Percentiles rank a stretch among this genome's conserved stretches.
phyloP scores from a whole-genome alignment of 495 filamentous ascomycete genomes.

The Xylaria sp. region DNA sequence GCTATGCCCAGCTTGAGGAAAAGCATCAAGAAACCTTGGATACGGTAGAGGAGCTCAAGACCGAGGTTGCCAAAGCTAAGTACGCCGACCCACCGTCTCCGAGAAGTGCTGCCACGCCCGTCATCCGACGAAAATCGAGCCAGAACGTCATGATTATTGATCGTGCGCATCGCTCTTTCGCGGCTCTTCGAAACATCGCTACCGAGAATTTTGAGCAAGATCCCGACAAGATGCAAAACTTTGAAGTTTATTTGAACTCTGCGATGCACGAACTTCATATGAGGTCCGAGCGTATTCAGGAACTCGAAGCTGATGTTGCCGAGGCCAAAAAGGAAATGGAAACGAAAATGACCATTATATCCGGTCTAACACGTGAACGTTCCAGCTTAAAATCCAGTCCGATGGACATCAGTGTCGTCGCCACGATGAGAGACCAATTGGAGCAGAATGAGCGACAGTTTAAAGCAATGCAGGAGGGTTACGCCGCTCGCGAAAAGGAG shows the following conservation, averaged over 20 bases:
- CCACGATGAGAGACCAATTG: constrained; percentile 84
- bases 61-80: constrained; percentile 79
- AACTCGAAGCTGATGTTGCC: constrained; percentile 84
- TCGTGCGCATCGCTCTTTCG: constrained; percentile 90
- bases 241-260: constrained; percentile 88
- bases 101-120: constrained; percentile 60
- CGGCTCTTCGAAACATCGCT: constrained; percentile 85
- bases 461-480: constrained; percentile 71
- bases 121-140: constrained; percentile 92
- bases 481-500: constrained; percentile 75
- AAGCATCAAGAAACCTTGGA: constrained; percentile 82
- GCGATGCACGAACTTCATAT: constrained; percentile 91
- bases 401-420: constrained; percentile 92
- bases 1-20: constrained; percentile 80
- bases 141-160: constrained; percentile 90
- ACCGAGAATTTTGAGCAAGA: constrained; percentile 80
- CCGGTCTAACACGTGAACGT: constrained; percentile 88
- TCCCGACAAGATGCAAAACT: constrained; percentile 87
- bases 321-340: constrained; percentile 95
- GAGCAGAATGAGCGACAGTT: constrained; percentile 84
- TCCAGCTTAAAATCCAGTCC: constrained; percentile 86
- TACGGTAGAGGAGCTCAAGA: constrained; percentile 87
- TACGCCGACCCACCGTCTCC: constrained; percentile 66
- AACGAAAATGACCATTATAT: constrained; percentile 90
- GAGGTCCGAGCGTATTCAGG: constrained; percentile 86